Evolutionary conservation across 2,329 filamentous ascomycete species (phyloP), one percentile per base, ranked within the genome.

Genomic region (Graphium sp.): DNA sequence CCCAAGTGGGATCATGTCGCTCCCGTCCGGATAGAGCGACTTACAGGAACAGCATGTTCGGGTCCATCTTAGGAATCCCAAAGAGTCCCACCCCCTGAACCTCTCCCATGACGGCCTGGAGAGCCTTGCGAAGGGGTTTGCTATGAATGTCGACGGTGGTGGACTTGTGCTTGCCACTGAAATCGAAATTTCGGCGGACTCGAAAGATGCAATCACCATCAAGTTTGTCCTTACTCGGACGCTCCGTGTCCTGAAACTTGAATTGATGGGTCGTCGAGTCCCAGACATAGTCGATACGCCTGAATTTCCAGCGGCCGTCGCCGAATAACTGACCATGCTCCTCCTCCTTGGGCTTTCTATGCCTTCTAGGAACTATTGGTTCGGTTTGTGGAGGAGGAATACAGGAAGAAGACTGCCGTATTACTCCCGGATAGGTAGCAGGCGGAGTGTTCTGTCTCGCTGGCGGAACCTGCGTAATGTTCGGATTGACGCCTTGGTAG

Each of bases 61-160:
- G 75, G 34, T 79, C 70, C 9, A 84, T 52, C 24, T 71, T 71
- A 2, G 84, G 82, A 1, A 69, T 75, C 24, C 89, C 81, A 34
- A 85, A 77, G 25, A 92, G 53, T 37, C 74, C 85, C 23, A 91
- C 63, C 11, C 79, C 49, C 22, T 47, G 42, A 22, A 48, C 39
- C 17, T 47, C 44, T 5, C 49, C 48, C 4, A 55, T 50, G 22
- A 53, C 43, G 24, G 53, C 48, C 28, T 52, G 48, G 18, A 54
- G 58, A 14, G 70, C 73, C 35, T 83, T 73, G 6, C 76, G 74
- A 4, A 93, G 59, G 11, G 71, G 53, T 39, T 83, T 83, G 45
- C 81, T 89, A 53, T 85, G 89, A 49, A 93, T 79, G 38, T 92
- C 82, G 27, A 93, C 71, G 10, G 74, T 54, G 0, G 83, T 84